Conservation (phyloP, 257 asterid species). For the Penstemon barbatus region DNA sequence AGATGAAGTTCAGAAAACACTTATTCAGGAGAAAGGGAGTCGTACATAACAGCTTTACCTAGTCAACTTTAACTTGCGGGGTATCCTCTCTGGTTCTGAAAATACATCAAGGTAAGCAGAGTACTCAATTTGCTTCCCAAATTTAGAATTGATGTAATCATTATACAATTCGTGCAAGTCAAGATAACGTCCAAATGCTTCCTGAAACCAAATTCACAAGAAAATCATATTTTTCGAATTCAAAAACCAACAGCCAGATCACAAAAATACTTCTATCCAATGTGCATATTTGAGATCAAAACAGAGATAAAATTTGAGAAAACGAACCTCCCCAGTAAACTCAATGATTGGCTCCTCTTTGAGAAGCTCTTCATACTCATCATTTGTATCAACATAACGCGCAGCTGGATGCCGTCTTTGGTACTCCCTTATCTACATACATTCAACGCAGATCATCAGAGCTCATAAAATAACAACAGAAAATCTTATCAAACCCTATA, state of each 20-base stretch:
- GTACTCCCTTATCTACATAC: conserved; percentile 82
- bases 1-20: conserved; percentile 13
- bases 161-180: conserved; percentile 90
- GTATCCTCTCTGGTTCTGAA: conserved; percentile 55
- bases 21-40: background rate
- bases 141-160: conserved; percentile 81
- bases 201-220: conserved; percentile 48
- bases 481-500: background rate
- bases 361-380: conserved; percentile 84
- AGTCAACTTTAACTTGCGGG: conserved; percentile 67
- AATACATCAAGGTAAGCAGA: conserved; percentile 80
- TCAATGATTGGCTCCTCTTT: conserved; percentile 86
- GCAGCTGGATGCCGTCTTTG: conserved; percentile 90
- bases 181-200: conserved; percentile 86
- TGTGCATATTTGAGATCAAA: background rate
- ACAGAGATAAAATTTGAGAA: conserved; percentile 1
- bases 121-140: conserved; percentile 80
- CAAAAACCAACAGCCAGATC: background rate
- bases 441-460: conserved; percentile 1
- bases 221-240: background rate
- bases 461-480: background rate
- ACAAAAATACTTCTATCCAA: background rate
- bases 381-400: conserved; percentile 72
- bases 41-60: conserved; percentile 47
- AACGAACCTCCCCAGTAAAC: conserved; percentile 87